Conservation (phyloP, 441 rosid species). For the Arabidopsis hybrid region DNA sequence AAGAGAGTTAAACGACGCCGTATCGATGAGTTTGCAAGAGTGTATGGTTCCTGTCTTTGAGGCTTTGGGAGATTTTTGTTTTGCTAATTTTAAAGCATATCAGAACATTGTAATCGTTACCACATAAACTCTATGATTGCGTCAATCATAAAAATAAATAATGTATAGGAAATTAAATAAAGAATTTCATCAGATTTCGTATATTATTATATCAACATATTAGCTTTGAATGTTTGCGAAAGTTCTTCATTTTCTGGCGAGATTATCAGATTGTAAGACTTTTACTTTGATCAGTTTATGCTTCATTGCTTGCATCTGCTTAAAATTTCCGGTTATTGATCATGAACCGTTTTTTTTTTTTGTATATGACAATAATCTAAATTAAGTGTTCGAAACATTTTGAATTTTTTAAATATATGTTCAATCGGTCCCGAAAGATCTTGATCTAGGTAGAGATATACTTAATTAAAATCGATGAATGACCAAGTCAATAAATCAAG, state of each 20-base stretch:
- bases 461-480: neutral
- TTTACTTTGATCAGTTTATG: too few species aligned
- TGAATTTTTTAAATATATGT: neutral
- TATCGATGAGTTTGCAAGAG: slow-evolving; percentile 39
- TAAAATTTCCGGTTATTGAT: too few species aligned
- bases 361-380: too few species aligned
- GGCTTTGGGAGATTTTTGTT: slow-evolving; percentile 42
- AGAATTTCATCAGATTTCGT: slow-evolving; percentile 3
- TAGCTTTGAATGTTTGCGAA: too few species aligned
- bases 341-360: too few species aligned
- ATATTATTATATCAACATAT: neutral
- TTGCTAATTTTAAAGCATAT: slow-evolving; percentile 45
- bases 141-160: slow-evolving; percentile 18
- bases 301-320: too few species aligned
- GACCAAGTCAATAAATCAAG: slow-evolving; percentile 24
- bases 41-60: slow-evolving; percentile 45
- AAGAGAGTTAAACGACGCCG: slow-evolving; percentile 44
- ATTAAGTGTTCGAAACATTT: too few species aligned
- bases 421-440: slow-evolving; percentile 6
- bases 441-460: slow-evolving; percentile 10
- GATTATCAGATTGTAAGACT: too few species aligned
- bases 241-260: too few species aligned
- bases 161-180: slow-evolving; percentile 3
- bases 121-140: neutral
- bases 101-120: slow-evolving; percentile 34